These are phyloP conservation scores for Alloteropsis angusta DNA, from an alignment of 202 grass and related monocot species.

Conservation along the genomic window DNA sequence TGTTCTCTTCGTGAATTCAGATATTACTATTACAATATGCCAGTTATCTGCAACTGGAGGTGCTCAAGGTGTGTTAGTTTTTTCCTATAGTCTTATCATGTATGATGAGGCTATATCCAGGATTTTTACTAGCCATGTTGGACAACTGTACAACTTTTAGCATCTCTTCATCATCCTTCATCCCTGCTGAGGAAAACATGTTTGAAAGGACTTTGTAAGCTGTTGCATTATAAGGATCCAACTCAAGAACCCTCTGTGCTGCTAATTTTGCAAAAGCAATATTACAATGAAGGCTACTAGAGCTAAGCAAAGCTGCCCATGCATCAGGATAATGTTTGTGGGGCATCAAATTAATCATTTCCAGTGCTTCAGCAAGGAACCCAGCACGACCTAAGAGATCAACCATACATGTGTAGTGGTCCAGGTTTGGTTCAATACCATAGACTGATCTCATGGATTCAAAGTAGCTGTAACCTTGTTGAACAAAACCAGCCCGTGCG, in stretches of 20 bases:
- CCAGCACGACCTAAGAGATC: conserved; percentile 68
- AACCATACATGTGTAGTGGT: conserved; percentile 67
- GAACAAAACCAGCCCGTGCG: conserved; percentile 48
- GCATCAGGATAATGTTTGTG: conserved; percentile 35
- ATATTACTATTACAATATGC: background rate
- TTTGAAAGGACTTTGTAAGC: conserved; percentile 45
- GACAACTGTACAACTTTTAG: conserved; percentile 26
- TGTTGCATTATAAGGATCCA: conserved; percentile 44
- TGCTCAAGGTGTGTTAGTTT: background rate
- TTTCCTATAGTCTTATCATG: conserved; percentile 21
- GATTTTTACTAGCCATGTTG: conserved; percentile 42
- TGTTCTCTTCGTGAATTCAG: background rate
- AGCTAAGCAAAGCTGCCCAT: conserved; percentile 59
- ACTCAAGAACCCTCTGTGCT: conserved; percentile 45
- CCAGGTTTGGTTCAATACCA: conserved; percentile 39
- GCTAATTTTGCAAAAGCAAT: conserved; percentile 58
- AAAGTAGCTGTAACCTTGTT: conserved; percentile 57
- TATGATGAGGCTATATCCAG: conserved; percentile 55
- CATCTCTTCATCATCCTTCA: conserved; percentile 38
- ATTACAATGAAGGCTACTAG: conserved; percentile 57
- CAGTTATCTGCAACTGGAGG: background rate
- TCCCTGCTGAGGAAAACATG: conserved; percentile 42
- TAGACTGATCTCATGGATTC: conserved; percentile 41
- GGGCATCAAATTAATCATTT: conserved; percentile 55
- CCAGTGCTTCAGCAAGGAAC: conserved; percentile 44